Percentiles rank a stretch among this genome's conserved stretches.
Conservation (phyloP, 169 alveolate genomes). For the Plasmodium chabaudi region DNA sequence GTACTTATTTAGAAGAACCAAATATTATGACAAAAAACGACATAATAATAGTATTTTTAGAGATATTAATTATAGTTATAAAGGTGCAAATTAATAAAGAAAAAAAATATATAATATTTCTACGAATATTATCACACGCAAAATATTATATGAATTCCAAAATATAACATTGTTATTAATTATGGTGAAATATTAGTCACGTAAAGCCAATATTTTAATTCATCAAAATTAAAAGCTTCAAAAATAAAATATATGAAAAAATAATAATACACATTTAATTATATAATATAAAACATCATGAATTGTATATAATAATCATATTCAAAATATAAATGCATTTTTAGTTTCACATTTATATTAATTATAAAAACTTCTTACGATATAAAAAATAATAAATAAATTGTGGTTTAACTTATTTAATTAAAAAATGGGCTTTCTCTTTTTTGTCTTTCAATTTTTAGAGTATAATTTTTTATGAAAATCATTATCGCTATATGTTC, state of each 20-base stretch:
- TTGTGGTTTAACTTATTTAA: background rate
- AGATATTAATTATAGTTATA: background rate
- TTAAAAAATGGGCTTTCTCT: background rate
- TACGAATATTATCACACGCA: background rate
- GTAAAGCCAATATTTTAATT: constrained; percentile 1
- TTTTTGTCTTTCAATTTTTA: constrained; percentile 5
- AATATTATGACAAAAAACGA: background rate
- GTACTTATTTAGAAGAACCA: background rate
- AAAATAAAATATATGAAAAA: background rate
- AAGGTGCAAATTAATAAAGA: background rate
- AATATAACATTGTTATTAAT: background rate
- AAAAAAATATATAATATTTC: background rate
- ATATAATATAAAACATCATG: background rate
- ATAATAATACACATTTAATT: background rate
- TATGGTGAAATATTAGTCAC: background rate
- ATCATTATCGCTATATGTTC: constrained; percentile 75
- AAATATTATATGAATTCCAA: background rate
- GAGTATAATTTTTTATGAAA: constrained; percentile 18
- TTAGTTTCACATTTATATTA: constrained; percentile 3
- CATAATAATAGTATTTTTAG: too few species aligned
- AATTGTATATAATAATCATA: too few species aligned
- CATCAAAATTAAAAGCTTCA: background rate
- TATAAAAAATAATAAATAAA: constrained; percentile 2
- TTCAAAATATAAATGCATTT: background rate
- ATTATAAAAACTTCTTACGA: background rate